phyloP scores from a whole-genome alignment of 331 rosid species.

The Saraca asoca region DNA sequence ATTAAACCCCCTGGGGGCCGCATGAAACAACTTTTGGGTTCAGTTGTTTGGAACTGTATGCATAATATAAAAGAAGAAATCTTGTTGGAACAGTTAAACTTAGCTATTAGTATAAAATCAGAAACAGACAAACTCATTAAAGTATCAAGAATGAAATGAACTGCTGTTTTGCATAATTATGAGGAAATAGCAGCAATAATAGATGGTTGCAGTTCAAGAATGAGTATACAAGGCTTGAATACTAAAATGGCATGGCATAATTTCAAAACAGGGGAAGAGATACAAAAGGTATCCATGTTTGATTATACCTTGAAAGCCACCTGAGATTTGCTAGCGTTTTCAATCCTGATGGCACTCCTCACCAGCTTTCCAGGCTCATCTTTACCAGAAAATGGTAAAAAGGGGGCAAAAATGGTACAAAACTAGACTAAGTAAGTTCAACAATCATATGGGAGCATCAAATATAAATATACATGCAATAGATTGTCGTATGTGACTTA shows the following conservation, averaged over 20 bases:
- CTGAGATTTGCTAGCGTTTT: constrained; percentile 78
- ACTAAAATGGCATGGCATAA: constrained; percentile 13
- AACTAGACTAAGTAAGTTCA: constrained; percentile 7
- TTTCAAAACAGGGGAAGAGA: constrained; percentile 9
- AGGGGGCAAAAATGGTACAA: constrained; percentile 11
- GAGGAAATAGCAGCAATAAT: constrained; percentile 15
- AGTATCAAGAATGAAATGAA: constrained; percentile 1
- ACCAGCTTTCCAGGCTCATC: constrained; percentile 96
- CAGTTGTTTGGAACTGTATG: constrained; percentile 72
- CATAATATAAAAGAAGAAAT: constrained; percentile 28
- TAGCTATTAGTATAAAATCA: not conserved
- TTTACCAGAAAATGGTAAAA: constrained; percentile 43
- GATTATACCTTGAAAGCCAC: constrained; percentile 85
- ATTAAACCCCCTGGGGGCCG: constrained; percentile 88
- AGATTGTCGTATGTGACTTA: no score
- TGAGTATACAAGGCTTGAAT: not conserved
- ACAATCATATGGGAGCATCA: not conserved
- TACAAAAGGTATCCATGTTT: constrained; percentile 7
- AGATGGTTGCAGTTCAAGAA: constrained; percentile 9
- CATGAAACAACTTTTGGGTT: constrained; percentile 83
- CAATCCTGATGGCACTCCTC: constrained; percentile 86
- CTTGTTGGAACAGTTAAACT: constrained; percentile 26
- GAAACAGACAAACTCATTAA: not conserved
- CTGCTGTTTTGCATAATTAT: constrained; percentile 4
- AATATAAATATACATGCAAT: no score